These are phyloP conservation scores for Phaffia australis DNA, from an alignment of 768 basidiomycete genomes.

Conservation along the genomic window DNA sequence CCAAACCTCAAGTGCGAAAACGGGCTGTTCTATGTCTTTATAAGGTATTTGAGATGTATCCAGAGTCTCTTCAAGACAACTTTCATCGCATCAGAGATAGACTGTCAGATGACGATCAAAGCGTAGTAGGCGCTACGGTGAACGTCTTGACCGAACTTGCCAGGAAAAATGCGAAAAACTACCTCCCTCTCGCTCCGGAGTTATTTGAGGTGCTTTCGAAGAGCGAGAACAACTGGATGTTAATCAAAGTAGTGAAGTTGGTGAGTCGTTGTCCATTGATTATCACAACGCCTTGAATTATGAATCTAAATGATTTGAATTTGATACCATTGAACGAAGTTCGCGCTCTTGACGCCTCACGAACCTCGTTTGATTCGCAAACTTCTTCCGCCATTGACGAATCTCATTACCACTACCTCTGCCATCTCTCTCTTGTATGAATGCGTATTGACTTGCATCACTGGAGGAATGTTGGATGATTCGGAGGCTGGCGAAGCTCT, in stretches of 20 bases:
- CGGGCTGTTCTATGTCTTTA: constrained; percentile 76
- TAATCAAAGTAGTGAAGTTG: constrained; percentile 95
- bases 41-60: constrained; percentile 69
- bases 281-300: no score
- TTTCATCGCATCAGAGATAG: constrained; percentile 65
- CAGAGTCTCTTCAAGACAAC: constrained; percentile 58
- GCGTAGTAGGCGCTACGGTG: constrained; percentile 83
- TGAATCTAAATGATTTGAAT: no score
- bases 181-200: constrained; percentile 77
- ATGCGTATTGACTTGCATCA: constrained; percentile 96
- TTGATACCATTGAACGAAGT: constrained; percentile 45
- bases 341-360: constrained; percentile 79
- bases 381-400: constrained; percentile 82
- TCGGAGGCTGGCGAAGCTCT: constrained; percentile 57
- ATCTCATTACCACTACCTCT: constrained; percentile 86
- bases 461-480: constrained; percentile 86
- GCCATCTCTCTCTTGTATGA: constrained; percentile 95
- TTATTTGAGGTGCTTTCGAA: constrained; percentile 85
- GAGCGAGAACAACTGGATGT: constrained; percentile 98
- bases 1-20: constrained; percentile 65
- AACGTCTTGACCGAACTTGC: constrained; percentile 91
- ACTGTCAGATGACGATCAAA: constrained; percentile 48
- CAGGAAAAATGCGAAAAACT: constrained; percentile 63
- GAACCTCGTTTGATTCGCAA: constrained; percentile 92
- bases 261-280: constrained; percentile 42